Evolutionary conservation across 164 flowering plant genomes (phyloP).

Genomic region (Houttuynia cordata): DNA sequence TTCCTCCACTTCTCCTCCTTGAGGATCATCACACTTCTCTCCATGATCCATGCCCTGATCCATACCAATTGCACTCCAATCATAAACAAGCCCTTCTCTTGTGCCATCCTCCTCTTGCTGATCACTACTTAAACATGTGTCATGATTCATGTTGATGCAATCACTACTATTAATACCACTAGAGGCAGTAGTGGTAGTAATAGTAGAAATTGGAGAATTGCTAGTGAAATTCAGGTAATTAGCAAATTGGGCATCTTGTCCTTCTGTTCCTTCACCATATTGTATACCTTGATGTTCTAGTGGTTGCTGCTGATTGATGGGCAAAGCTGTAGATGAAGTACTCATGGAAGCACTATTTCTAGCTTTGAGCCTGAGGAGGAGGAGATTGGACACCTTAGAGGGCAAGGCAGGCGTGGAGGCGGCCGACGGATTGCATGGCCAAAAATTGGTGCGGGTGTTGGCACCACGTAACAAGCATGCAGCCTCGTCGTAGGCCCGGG

Average conservation of each 20-base stretch:
- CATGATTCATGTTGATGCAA: background rate
- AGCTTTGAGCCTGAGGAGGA: constrained; percentile 33
- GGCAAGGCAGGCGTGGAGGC: constrained; percentile 29
- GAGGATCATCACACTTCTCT: background rate
- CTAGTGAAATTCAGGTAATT: constrained; percentile 7
- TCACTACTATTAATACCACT: background rate
- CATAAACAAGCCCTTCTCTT: constrained; percentile 7
- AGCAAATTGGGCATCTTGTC: constrained; percentile 7
- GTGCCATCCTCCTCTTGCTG: background rate
- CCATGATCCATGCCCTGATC: background rate
- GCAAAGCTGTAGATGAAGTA: constrained; percentile 1
- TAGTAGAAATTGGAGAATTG: background rate
- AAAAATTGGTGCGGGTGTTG: constrained; percentile 40
- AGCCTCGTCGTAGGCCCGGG: constrained; percentile 43
- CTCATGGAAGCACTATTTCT: constrained; percentile 18
- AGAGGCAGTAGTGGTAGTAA: background rate
- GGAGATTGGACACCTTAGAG: constrained; percentile 29
- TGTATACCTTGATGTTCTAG: constrained; percentile 1
- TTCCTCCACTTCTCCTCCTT: constrained; percentile 4
- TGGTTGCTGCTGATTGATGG: constrained; percentile 7
- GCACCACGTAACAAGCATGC: constrained; percentile 41
- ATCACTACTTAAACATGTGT: background rate
- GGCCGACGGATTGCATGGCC: constrained; percentile 21
- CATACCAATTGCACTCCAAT: constrained; percentile 2
- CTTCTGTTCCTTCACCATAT: constrained; percentile 1